Evolutionary conservation across 1,284 basidiomycete species (phyloP).

Genomic region (Singerocomus inundabilis): DNA sequence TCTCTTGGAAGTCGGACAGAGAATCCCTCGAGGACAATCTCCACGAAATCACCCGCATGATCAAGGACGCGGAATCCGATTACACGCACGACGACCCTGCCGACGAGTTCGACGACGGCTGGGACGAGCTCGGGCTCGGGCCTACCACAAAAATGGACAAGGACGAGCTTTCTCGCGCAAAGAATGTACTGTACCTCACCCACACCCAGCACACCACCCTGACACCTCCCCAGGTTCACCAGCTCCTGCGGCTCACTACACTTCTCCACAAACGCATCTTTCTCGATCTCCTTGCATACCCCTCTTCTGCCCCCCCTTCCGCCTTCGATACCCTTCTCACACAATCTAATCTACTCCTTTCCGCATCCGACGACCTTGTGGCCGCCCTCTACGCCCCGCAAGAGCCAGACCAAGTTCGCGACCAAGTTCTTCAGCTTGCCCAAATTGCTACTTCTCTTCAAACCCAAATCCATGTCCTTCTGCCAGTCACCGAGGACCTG

Average conservation of each 20-base stretch:
- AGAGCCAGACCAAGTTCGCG: constrained; percentile 40
- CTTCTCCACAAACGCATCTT: constrained; percentile 61
- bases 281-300: constrained; percentile 44
- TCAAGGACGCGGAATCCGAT: constrained; percentile 37
- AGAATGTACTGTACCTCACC: constrained; percentile 42
- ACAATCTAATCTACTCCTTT: constrained; percentile 50
- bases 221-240: constrained; percentile 45
- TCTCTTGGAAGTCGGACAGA: constrained; percentile 53
- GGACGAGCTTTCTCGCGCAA: constrained; percentile 47
- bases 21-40: constrained; percentile 61
- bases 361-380: constrained; percentile 61
- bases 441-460: constrained; percentile 39
- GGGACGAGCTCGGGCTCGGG: constrained; percentile 62
- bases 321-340: constrained; percentile 51
- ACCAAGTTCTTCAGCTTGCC: constrained; percentile 40
- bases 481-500: constrained; percentile 27
- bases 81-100: constrained; percentile 32
- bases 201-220: neutral
- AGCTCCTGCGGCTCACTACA: constrained; percentile 56
- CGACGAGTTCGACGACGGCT: constrained; percentile 52
- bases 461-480: constrained; percentile 28
- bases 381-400: constrained; percentile 64
- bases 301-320: constrained; percentile 26
- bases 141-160: constrained; percentile 35
- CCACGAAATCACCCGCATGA: constrained; percentile 56